Conservation (phyloP, 1,139 yeast species). For the Lodderomyces metapsilosis region DNA sequence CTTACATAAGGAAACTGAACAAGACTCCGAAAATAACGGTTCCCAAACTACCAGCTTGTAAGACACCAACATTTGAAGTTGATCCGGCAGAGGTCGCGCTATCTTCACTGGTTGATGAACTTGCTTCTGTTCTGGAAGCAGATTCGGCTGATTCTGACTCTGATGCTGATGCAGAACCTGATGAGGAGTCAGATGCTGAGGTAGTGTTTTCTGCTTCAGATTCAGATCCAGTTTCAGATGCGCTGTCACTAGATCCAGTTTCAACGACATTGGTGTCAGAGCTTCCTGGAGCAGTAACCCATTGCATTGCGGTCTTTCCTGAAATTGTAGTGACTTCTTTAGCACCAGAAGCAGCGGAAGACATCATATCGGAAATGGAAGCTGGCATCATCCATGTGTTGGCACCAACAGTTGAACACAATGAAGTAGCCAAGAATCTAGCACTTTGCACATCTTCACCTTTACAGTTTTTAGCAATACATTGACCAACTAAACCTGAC, state of each 20-base stretch:
- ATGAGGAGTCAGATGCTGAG: background rate
- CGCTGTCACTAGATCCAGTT: conserved; percentile 4
- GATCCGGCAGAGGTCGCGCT: conserved; percentile 14
- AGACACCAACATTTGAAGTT: conserved; percentile 9
- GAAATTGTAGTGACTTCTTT: conserved; percentile 15
- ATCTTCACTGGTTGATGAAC: conserved; percentile 10
- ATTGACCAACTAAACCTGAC: conserved; percentile 45
- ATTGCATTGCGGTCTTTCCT: conserved; percentile 13
- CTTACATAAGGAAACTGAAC: conserved; percentile 9
- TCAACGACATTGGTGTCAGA: conserved; percentile 16
- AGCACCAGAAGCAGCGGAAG: conserved; percentile 23
- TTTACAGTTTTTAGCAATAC: conserved; percentile 41
- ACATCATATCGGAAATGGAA: conserved; percentile 32
- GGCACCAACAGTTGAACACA: conserved; percentile 46
- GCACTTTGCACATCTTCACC: conserved; percentile 40
- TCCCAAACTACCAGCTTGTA: conserved; percentile 14
- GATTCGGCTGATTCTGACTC: conserved; percentile 8
- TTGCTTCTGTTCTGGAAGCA: conserved; percentile 6
- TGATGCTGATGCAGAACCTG: background rate
- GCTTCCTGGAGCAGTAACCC: conserved; percentile 15
- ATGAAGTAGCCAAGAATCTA: conserved; percentile 39
- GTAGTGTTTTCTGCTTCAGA: conserved; percentile 4
- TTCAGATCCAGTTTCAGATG: conserved; percentile 3
- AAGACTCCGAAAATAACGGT: conserved; percentile 11
- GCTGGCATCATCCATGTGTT: conserved; percentile 47